Conservation (phyloP, 1,284 basidiomycete species). For the Moniliophthora roreri region DNA sequence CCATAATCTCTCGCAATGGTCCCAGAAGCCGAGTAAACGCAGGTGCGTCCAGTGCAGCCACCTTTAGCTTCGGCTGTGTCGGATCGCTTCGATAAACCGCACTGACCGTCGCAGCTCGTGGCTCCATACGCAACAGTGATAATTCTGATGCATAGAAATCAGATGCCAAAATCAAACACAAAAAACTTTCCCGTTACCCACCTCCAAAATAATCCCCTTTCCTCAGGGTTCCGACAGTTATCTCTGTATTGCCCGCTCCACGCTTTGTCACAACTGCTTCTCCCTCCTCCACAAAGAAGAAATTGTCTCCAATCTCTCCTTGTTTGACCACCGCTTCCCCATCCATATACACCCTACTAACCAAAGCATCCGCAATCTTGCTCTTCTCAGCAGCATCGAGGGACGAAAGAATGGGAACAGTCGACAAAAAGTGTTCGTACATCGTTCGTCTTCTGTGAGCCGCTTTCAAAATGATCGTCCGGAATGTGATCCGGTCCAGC, state of each 20-base stretch:
- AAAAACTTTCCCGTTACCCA: slow-evolving; percentile 36
- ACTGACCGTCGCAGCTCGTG: slow-evolving; percentile 92
- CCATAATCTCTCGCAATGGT: slow-evolving; percentile 87
- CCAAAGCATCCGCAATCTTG: slow-evolving; percentile 96
- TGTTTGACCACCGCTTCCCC: slow-evolving; percentile 88
- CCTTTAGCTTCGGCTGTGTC: slow-evolving; percentile 72
- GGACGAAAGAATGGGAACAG: slow-evolving; percentile 87
- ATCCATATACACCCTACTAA: slow-evolving; percentile 79
- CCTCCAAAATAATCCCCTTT: slow-evolving; percentile 99
- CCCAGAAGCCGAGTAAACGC: slow-evolving; percentile 95
- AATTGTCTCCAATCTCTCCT: slow-evolving; percentile 95
- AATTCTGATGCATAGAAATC: slow-evolving; percentile 52
- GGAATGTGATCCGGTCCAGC: slow-evolving; percentile 96
- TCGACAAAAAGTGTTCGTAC: slow-evolving; percentile 94
- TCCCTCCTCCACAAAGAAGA: slow-evolving; percentile 96
- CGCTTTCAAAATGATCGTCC: slow-evolving; percentile 92
- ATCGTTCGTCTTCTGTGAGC: slow-evolving; percentile 88
- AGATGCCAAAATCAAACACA: slow-evolving; percentile 1
- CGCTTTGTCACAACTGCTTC: slow-evolving; percentile 84
- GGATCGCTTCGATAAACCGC: slow-evolving; percentile 60
- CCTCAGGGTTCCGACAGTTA: slow-evolving; percentile 72
- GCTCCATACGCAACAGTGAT: slow-evolving; percentile 81
- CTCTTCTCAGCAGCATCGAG: slow-evolving; percentile 87
- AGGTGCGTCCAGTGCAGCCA: slow-evolving; percentile 90
- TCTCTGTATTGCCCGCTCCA: slow-evolving; percentile 57